phyloP scores from a whole-genome alignment of 371 early-diverging fungal species.

The Coemansia sp. region DNA sequence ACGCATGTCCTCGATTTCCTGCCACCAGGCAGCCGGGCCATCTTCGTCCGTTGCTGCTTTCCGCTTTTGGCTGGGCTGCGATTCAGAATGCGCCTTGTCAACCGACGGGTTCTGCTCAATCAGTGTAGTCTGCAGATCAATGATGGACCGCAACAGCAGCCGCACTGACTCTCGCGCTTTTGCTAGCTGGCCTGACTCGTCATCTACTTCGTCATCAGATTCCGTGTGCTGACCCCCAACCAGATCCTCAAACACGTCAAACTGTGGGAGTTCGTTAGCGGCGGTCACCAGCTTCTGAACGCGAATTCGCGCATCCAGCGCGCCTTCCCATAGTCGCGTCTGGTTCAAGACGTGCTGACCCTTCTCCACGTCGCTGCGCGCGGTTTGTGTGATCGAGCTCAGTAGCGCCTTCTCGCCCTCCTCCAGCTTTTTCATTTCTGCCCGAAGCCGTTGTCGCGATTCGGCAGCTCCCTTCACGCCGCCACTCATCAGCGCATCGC shows the following conservation, averaged over 20 bases:
- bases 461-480: slow-evolving; percentile 23
- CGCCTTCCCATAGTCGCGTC: slow-evolving; percentile 80
- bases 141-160: slow-evolving; percentile 27
- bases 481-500: slow-evolving; percentile 6
- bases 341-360: slow-evolving; percentile 79
- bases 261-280: slow-evolving; percentile 81
- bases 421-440: slow-evolving; percentile 73
- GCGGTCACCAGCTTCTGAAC: slow-evolving; percentile 74
- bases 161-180: slow-evolving; percentile 20
- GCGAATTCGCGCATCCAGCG: slow-evolving; percentile 86
- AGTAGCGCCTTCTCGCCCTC: slow-evolving; percentile 79
- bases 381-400: slow-evolving; percentile 65
- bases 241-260: slow-evolving; percentile 20
- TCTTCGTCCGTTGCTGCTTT: slow-evolving; percentile 29
- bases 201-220: not conserved
- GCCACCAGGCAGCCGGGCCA: slow-evolving; percentile 59
- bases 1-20: slow-evolving; percentile 63
- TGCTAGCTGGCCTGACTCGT: slow-evolving; percentile 7
- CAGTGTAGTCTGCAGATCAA: slow-evolving; percentile 29
- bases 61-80: slow-evolving; percentile 23
- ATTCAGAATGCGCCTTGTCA: slow-evolving; percentile 6
- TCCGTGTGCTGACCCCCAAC: slow-evolving; percentile 2
- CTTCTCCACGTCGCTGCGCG: slow-evolving; percentile 80
- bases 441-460: slow-evolving; percentile 53
- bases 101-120: slow-evolving; percentile 28